Evolutionary conservation across 148 eudicot genomes (phyloP), one percentile per base, ranked within the genome.

Genomic region (Amaranthus cruentus): DNA sequence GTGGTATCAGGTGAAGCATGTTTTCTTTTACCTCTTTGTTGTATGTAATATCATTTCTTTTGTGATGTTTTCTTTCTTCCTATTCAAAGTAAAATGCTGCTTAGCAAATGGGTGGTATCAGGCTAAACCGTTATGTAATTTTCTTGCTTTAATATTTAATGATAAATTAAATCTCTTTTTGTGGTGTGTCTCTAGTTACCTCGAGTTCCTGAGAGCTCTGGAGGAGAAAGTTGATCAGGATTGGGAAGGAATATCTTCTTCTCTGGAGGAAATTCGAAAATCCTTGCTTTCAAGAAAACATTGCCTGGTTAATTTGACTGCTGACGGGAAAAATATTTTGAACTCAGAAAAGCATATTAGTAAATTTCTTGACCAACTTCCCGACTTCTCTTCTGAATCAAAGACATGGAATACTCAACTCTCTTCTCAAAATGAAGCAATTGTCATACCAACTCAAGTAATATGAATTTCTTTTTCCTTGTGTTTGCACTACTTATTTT

Each of bases 401-500:
- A 76, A 72, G 78, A n/a, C 73, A 69, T 95, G 97, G 97, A 87
- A 76, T 82, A 84, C 88, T 60, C 89, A 81, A 50, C 90, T 95
- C 62, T 84, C 92, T 55, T 46, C 81, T 21, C 85, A 78, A 66
- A 90, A 89, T 84, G 99, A 95, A 90, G 99, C 97, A 71, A 86
- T 95, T 76, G 90, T 92, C 65, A 75, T 95, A 75, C 99, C 99
- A 62, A 95, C 99, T 82, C 99, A 95, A 87, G 99, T 95, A 77
- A 78, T 49, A 61, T 70, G 49, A 55, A 79, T 42, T 66, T 42
- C n/a, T 47, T 58, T 14, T 64, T 51, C 52, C 13, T 12, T 6
- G 47, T 54, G 47, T 57, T 56, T 5, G 15, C 65, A 9, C 61
- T 42, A 38, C 61, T 15, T 53, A 43, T 70, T 46, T 15, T 54